These are phyloP conservation scores for Diaporthe ampelina DNA, from an alignment of 2,329 filamentous ascomycete species.

Conservation along the genomic window DNA sequence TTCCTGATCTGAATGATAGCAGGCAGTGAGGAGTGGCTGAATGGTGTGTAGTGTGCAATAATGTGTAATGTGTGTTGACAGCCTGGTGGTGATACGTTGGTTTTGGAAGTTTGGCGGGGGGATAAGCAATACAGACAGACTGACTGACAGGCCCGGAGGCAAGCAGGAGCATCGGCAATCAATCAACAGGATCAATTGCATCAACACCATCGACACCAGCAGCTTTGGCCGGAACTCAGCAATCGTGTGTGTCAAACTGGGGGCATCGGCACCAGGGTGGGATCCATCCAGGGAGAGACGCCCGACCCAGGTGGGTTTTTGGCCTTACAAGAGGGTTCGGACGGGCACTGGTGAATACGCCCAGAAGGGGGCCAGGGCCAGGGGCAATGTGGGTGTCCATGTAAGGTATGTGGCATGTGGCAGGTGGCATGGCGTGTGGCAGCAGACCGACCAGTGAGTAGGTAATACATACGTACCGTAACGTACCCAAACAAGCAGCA, in stretches of 20 bases:
- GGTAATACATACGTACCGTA: conserved; percentile 30
- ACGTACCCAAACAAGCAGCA: not conserved
- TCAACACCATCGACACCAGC: conserved; percentile 21
- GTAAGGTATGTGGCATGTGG: too few species aligned
- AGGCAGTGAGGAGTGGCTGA: not conserved
- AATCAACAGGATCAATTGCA: conserved; percentile 7
- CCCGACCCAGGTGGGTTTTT: conserved; percentile 20
- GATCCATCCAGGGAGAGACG: conserved; percentile 16
- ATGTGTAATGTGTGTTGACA: conserved; percentile 3
- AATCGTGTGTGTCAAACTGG: conserved; percentile 15
- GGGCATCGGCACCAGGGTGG: conserved; percentile 21
- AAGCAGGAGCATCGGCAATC: not conserved
- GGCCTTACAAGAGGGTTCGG: conserved; percentile 4
- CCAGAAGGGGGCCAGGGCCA: conserved; percentile 12
- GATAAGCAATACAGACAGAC: not conserved
- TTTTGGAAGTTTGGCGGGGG: not conserved
- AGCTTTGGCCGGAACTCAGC: not conserved
- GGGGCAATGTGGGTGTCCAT: too few species aligned
- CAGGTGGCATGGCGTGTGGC: conserved; percentile 5
- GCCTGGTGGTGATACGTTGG: not conserved
- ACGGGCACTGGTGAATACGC: not conserved
- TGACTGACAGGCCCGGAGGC: not conserved
- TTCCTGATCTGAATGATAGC: not conserved
- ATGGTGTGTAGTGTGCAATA: not conserved
- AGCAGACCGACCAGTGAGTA: not conserved